phyloP scores from a whole-genome alignment of 306 rosid species.

The Canavalia ensiformis region DNA sequence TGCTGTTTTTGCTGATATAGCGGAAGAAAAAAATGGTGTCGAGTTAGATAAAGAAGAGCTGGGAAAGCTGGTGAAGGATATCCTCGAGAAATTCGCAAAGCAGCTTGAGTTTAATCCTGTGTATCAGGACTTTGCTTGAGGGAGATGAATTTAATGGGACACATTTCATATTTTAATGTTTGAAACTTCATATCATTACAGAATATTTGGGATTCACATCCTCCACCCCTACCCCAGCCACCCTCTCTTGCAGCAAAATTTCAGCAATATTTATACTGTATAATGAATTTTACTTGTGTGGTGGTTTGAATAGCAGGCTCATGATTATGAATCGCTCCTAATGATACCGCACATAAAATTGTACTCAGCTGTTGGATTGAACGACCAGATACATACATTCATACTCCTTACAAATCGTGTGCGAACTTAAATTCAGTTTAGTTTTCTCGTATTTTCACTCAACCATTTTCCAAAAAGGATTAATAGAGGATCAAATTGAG shows the following conservation, averaged over 20 bases:
- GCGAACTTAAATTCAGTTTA: no score
- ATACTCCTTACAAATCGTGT: no score
- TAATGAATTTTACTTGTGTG: conserved; percentile 31
- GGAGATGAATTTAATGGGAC: conserved; percentile 16
- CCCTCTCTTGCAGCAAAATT: not conserved
- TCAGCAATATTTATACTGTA: conserved; percentile 20
- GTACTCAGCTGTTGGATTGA: not conserved
- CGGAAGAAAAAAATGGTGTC: conserved; percentile 45
- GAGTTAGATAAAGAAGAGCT: conserved; percentile 58
- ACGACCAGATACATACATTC: not conserved
- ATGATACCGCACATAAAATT: not conserved
- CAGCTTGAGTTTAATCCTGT: conserved; percentile 85
- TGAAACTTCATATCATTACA: conserved; percentile 30
- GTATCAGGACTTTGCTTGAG: conserved; percentile 64
- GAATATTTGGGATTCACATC: conserved; percentile 35
- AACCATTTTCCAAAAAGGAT: no score
- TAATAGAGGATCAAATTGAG: no score
- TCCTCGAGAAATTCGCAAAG: conserved; percentile 72
- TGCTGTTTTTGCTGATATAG: conserved; percentile 70
- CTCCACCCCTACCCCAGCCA: not conserved
- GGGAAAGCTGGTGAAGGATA: conserved; percentile 61
- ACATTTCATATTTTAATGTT: conserved; percentile 31
- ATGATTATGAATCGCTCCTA: conserved; percentile 28
- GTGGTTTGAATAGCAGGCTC: conserved; percentile 30
- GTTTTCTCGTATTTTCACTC: no score